A percentile compares a stretch with the other conserved stretches of the same genome.
Conservation (phyloP, 768 basidiomycete species). For the Psilocybe azurescens region DNA sequence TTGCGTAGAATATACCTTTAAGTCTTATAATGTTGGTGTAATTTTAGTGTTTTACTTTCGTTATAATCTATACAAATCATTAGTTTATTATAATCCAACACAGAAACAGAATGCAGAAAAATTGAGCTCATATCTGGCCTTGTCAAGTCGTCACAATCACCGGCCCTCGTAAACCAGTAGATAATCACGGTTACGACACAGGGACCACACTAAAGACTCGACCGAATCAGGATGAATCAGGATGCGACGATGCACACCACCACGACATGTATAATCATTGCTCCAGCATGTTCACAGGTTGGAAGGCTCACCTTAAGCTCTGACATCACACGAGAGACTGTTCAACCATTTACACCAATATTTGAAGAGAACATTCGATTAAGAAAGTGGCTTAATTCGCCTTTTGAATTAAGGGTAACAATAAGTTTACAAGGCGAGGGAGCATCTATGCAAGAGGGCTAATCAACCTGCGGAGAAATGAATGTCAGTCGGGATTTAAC, state of each 20-base stretch:
- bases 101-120: slow-evolving; percentile 10
- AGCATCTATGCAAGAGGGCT: slow-evolving; percentile 82
- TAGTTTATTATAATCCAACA: slow-evolving; percentile 13
- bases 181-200: slow-evolving; percentile 52
- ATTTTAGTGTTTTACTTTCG: slow-evolving; percentile 7
- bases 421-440: slow-evolving; percentile 29
- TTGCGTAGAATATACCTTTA: slow-evolving; percentile 78
- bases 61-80: slow-evolving; percentile 11
- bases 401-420: slow-evolving; percentile 31
- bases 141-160: slow-evolving; percentile 63
- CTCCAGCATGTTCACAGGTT: slow-evolving; percentile 13
- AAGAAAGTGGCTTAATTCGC: slow-evolving; percentile 13
- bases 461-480: slow-evolving; percentile 68
- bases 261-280: slow-evolving; percentile 73
- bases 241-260: slow-evolving; percentile 52
- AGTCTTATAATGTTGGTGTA: slow-evolving; percentile 9
- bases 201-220: slow-evolving; percentile 22
- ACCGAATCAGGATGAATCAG: slow-evolving; percentile 28
- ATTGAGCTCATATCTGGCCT: slow-evolving; percentile 88
- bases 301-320: slow-evolving; percentile 33
- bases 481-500: slow-evolving; percentile 12
- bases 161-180: slow-evolving; percentile 53
- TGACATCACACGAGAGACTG: not conserved
- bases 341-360: not conserved
- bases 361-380: slow-evolving; percentile 2